These are phyloP conservation scores for Podaxis mareebaensis DNA, from an alignment of 768 basidiomycete species.

Conservation along the genomic window DNA sequence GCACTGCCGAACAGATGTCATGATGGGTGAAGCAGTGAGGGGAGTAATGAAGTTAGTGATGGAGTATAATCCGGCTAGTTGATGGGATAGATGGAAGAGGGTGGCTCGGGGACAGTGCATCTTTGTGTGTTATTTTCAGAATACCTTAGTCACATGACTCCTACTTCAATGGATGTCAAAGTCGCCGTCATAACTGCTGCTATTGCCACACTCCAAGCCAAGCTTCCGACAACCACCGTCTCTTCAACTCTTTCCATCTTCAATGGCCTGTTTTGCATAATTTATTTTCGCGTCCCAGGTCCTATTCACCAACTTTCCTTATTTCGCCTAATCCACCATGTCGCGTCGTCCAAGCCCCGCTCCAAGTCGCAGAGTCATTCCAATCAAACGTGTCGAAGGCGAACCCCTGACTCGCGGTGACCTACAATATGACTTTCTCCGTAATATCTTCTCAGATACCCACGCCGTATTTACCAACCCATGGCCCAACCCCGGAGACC, in stretches of 20 bases:
- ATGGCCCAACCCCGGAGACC: slow-evolving; percentile 25
- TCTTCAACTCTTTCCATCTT: neutral
- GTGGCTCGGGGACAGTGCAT: too few relatives aligned
- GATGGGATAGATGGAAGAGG: neutral
- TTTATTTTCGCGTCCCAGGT: neutral
- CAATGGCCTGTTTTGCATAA: neutral
- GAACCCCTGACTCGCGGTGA: slow-evolving; percentile 68
- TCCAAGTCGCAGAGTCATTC: slow-evolving; percentile 38
- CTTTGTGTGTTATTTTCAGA: neutral
- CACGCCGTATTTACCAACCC: slow-evolving; percentile 56
- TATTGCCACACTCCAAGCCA: neutral
- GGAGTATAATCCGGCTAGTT: neutral
- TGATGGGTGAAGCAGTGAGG: neutral
- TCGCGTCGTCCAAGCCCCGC: slow-evolving; percentile 43
- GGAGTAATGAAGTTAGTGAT: neutral
- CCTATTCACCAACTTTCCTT: neutral
- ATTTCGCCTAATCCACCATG: slow-evolving; percentile 22
- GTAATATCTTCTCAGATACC: slow-evolving; percentile 72
- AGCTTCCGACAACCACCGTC: neutral
- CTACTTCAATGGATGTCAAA: neutral
- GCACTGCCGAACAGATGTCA: neutral
- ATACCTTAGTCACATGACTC: neutral
- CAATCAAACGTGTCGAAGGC: slow-evolving; percentile 59
- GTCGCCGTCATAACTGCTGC: neutral
- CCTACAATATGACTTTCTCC: slow-evolving; percentile 79